Conservation (phyloP, 2,329 filamentous ascomycete genomes). For the Leptographium procerum region DNA sequence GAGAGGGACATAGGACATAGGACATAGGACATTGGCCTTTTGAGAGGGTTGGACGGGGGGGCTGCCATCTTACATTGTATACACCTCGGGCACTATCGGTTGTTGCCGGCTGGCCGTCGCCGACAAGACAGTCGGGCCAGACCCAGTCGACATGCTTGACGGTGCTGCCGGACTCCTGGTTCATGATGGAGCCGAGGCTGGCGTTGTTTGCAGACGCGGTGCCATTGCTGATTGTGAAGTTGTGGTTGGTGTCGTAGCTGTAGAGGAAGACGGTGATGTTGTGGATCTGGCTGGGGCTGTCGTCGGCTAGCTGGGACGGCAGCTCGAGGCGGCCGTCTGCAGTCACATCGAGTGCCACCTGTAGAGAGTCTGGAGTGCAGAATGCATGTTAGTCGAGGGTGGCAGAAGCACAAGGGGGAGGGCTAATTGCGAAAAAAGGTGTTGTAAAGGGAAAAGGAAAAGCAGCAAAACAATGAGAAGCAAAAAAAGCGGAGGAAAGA, state of each 20-base stretch:
- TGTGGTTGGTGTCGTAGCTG: slow-evolving; percentile 49
- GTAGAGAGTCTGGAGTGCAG: slow-evolving; percentile 42
- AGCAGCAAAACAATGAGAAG: neutral
- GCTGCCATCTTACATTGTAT: slow-evolving; percentile 40
- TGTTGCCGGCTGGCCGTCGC: slow-evolving; percentile 37
- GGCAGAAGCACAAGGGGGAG: neutral
- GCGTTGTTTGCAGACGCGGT: slow-evolving; percentile 41
- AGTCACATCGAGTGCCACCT: slow-evolving; percentile 56
- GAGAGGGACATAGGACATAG: too few species aligned
- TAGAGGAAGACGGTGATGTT: slow-evolving; percentile 58
- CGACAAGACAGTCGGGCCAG: slow-evolving; percentile 59
- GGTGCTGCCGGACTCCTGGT: slow-evolving; percentile 52
- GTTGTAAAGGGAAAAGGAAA: neutral
- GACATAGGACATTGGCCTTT: too few species aligned
- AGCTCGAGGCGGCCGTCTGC: slow-evolving; percentile 53
- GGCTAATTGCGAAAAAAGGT: too few species aligned
- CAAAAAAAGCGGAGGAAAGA: neutral
- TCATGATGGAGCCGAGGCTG: slow-evolving; percentile 50
- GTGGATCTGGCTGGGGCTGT: slow-evolving; percentile 45
- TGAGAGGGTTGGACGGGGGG: too few species aligned
- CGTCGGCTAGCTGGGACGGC: slow-evolving; percentile 36
- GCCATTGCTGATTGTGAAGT: slow-evolving; percentile 58
- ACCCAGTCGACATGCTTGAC: slow-evolving; percentile 65
- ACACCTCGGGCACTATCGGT: slow-evolving; percentile 41
- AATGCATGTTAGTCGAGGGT: neutral